phyloP scores from a whole-genome alignment of 2,329 filamentous ascomycete genomes.

The Cytospora chrysosperma region DNA sequence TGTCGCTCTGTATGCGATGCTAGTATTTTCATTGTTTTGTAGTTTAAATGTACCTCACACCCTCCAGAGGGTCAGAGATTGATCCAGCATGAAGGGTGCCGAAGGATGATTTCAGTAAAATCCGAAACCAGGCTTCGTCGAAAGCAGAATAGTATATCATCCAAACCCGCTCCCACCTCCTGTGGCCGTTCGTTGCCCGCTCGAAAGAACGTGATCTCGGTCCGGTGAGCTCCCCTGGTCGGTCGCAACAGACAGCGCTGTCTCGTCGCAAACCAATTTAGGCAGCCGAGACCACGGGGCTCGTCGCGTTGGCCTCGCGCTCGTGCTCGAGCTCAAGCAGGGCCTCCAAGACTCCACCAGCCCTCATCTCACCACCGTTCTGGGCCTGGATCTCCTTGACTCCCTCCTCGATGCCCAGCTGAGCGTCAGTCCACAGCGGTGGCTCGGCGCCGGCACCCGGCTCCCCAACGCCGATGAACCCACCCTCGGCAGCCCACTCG shows the following conservation, averaged over 20 bases:
- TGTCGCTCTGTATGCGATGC: slow-evolving; percentile 15
- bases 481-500: slow-evolving; percentile 86
- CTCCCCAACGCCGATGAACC: slow-evolving; percentile 91
- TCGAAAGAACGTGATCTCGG: slow-evolving; percentile 35
- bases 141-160: slow-evolving; percentile 14
- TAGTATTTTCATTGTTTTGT: slow-evolving; percentile 6
- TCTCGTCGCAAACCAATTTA: background rate
- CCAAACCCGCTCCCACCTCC: background rate
- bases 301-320: slow-evolving; percentile 44
- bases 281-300: slow-evolving; percentile 32
- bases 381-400: slow-evolving; percentile 56
- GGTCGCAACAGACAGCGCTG: slow-evolving; percentile 1
- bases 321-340: slow-evolving; percentile 54
- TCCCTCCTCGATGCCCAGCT: slow-evolving; percentile 74
- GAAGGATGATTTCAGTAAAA: background rate
- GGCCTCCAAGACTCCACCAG: slow-evolving; percentile 52
- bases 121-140: slow-evolving; percentile 4
- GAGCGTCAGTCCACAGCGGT: slow-evolving; percentile 89
- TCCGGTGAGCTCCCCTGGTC: slow-evolving; percentile 30
- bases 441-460: slow-evolving; percentile 57
- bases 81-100: background rate
- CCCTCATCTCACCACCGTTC: slow-evolving; percentile 36
- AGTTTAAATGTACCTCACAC: slow-evolving; percentile 14
- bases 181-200: slow-evolving; percentile 26
- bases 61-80: slow-evolving; percentile 13